Conservation (phyloP, 2,329 filamentous ascomycete genomes). For the Davidsoniella australis region DNA sequence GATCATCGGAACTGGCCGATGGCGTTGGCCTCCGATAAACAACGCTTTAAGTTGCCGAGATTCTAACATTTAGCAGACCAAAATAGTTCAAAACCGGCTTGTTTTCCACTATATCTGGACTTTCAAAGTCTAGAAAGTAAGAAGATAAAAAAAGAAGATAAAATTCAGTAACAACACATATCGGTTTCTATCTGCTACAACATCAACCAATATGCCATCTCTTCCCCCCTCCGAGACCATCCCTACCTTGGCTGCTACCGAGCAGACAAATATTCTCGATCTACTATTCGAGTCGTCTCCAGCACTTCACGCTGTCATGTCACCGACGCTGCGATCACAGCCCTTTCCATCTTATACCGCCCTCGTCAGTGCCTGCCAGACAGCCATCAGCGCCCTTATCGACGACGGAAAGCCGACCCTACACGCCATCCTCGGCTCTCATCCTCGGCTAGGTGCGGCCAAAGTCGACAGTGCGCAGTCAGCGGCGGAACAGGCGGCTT, state of each 20-base stretch:
- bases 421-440: constrained; percentile 58
- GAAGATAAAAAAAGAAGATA: neutral
- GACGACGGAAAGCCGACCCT: constrained; percentile 32
- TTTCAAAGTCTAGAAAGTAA: too few relatives aligned
- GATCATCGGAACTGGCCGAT: too few relatives aligned
- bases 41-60: too few relatives aligned
- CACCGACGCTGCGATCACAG: constrained; percentile 42
- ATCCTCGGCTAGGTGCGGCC: constrained; percentile 68
- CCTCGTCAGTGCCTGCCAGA: constrained; percentile 50
- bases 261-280: constrained; percentile 47
- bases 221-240: constrained; percentile 44
- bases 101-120: too few relatives aligned
- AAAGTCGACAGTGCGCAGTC: constrained; percentile 71
- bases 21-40: too few relatives aligned
- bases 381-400: constrained; percentile 42
- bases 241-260: constrained; percentile 33
- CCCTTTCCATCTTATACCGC: constrained; percentile 50
- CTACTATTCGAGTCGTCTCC: constrained; percentile 70
- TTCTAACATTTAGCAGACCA: too few relatives aligned
- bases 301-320: constrained; percentile 53
- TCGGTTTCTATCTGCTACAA: neutral
- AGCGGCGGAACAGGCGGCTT: constrained; percentile 61
- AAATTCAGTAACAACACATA: neutral
- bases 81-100: too few relatives aligned
- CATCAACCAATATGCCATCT: constrained; percentile 8